A percentile compares a stretch with the other conserved stretches of the same genome.
Conservation (phyloP, 2,329 filamentous ascomycete species). For the Trichophyton benhamiae region DNA sequence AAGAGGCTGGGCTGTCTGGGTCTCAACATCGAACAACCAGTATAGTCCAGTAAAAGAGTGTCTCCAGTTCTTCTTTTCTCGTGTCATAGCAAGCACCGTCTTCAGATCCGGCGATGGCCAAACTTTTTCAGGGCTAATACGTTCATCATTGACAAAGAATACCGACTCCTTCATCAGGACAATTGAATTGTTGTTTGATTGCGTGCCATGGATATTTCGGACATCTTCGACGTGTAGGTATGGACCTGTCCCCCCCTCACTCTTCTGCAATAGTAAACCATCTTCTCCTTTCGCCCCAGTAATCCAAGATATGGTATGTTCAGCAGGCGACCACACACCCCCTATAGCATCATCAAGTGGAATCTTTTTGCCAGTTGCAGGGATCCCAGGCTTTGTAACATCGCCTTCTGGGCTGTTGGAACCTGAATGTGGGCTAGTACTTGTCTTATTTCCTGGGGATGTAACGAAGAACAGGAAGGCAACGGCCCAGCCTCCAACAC, state of each 20-base stretch:
- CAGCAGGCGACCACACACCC: constrained; percentile 22
- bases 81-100: constrained; percentile 71
- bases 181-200: constrained; percentile 23
- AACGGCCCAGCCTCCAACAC: constrained; percentile 34
- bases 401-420: not conserved
- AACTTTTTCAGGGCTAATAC: constrained; percentile 47
- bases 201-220: constrained; percentile 40
- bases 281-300: constrained; percentile 46
- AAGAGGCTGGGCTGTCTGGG: constrained; percentile 63
- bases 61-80: constrained; percentile 66
- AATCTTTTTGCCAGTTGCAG: constrained; percentile 16
- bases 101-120: constrained; percentile 74
- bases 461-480: constrained; percentile 34
- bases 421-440: not conserved
- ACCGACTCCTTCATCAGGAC: constrained; percentile 60
- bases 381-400: not conserved
- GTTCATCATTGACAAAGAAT: constrained; percentile 49
- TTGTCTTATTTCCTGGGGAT: constrained; percentile 14
- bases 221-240: constrained; percentile 85
- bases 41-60: constrained; percentile 79
- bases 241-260: constrained; percentile 37
- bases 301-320: constrained; percentile 37
- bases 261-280: constrained; percentile 66
- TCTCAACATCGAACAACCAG: constrained; percentile 82
- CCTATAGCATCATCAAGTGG: constrained; percentile 21